Evolutionary conservation across 495 filamentous ascomycete species (phyloP), one percentile per base, ranked within the genome.

Genomic region (Lepraria neglecta): DNA sequence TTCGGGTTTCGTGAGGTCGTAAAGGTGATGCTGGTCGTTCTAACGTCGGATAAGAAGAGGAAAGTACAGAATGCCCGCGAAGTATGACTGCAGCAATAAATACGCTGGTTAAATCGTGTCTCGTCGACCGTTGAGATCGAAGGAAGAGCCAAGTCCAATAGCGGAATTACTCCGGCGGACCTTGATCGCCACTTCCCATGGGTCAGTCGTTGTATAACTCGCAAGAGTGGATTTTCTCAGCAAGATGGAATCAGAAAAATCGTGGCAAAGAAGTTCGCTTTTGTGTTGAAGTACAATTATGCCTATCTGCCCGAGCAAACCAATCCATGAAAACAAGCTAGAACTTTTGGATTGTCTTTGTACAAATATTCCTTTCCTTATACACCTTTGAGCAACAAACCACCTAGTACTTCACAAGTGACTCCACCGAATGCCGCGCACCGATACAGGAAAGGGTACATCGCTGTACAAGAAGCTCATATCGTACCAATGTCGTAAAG

Each of bases 111-210:
- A 6, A 14, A 17, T 10, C 6, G 28, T 33, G 50, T 31, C 19
- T 30, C 24, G 14, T 7, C 33, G 17, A 52, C 28, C 30, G 28
- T 12, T 31, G n/a, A 35, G 50, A 0, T 33, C 3, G 15, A 35
- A 31, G 51, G 51, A 53, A 30, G 44, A 15, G 6, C 51, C 51
- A 24, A 53, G 51, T 53, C 30, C 51, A 28, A 53, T 53, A 38
- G 28, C 51, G 51, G 51, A 53, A 53, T 53, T 53, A 28, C 51
- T 53, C 51, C 51, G 51, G 51, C 9, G 31, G 51, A 11, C 51
- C 51, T 53, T 14, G 51, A 28, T 33, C n/a, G n/a, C n/a, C 10
- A 5, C n/a, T 45, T 3, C n/a, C 14, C n/a, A n/a, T 45, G 10
- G 19, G 44, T 6, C 44, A 46, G 17, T 46, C 12, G 15, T 21